Conservation (phyloP, 805 yeast genomes). For the Spathaspora gorwiae region DNA sequence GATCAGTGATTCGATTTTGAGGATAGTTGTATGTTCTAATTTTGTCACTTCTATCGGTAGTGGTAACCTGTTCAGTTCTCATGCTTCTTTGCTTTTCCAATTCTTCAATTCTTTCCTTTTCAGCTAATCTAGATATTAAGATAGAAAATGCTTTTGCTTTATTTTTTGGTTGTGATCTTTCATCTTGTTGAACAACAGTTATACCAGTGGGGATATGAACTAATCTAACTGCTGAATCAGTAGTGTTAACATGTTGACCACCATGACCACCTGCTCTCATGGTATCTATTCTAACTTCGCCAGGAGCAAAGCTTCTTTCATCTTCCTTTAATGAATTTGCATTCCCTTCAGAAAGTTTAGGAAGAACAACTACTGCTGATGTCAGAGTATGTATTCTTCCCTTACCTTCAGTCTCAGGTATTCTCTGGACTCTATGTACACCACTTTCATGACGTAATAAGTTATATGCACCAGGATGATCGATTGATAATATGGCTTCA, state of each 20-base stretch:
- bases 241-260: constrained; percentile 96
- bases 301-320: constrained; percentile 74
- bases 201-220: constrained; percentile 91
- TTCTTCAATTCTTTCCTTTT: constrained; percentile 61
- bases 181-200: constrained; percentile 87
- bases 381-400: constrained; percentile 96
- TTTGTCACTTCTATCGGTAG: constrained; percentile 89
- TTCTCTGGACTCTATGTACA: constrained; percentile 91
- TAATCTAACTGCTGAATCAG: constrained; percentile 92
- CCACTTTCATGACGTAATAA: constrained; percentile 82
- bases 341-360: constrained; percentile 62
- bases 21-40: constrained; percentile 91
- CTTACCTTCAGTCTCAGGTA: constrained; percentile 89
- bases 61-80: constrained; percentile 77
- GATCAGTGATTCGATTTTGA: constrained; percentile 91
- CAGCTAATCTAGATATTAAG: constrained; percentile 80
- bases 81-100: constrained; percentile 60
- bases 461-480: constrained; percentile 74
- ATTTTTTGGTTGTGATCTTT: constrained; percentile 89
- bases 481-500: constrained; percentile 66
- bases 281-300: constrained; percentile 89
- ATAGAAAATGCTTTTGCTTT: constrained; percentile 88
- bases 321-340: constrained; percentile 43
- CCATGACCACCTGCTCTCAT: constrained; percentile 98
- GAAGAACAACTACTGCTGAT: constrained; percentile 90